Percentiles rank a stretch among this genome's conserved stretches.
phyloP scores from a whole-genome alignment of 495 filamentous ascomycete genomes.

The Penicillium steckii region DNA sequence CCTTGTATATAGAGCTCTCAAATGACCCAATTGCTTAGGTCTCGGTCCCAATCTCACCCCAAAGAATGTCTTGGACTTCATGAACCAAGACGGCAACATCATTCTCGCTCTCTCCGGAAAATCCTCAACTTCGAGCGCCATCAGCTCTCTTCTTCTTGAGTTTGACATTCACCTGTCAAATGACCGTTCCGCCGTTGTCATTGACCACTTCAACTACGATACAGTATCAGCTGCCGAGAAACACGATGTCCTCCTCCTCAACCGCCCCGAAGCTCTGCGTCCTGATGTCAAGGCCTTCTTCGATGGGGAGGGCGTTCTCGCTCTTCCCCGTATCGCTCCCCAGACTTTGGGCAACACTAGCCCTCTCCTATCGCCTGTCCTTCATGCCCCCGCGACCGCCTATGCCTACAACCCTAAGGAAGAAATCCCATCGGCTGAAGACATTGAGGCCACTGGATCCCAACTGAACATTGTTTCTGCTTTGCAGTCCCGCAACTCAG shows the following conservation, averaged over 20 bases:
- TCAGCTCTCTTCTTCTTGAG: constrained; percentile 85
- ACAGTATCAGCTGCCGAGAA: constrained; percentile 68
- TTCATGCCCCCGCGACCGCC: constrained; percentile 76
- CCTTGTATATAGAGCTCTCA: not conserved
- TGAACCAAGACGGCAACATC: constrained; percentile 89
- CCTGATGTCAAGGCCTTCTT: constrained; percentile 79
- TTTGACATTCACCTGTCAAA: constrained; percentile 86
- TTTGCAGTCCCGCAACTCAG: constrained; percentile 89
- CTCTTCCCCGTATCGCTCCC: constrained; percentile 75
- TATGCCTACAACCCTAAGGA: constrained; percentile 97
- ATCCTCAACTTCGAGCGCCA: constrained; percentile 66
- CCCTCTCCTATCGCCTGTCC: constrained; percentile 73
- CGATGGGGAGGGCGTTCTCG: constrained; percentile 65
- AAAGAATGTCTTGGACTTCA: constrained; percentile 82
- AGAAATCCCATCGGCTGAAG: constrained; percentile 68
- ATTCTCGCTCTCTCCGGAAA: constrained; percentile 81
- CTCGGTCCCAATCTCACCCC: constrained; percentile 86
- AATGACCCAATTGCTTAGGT: constrained; percentile 51
- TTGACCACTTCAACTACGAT: constrained; percentile 97
- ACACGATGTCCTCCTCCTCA: constrained; percentile 85
- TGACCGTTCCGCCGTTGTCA: constrained; percentile 76
- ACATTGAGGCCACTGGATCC: constrained; percentile 76
- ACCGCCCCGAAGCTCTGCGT: constrained; percentile 58
- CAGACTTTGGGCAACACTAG: constrained; percentile 75
- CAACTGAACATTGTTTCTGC: constrained; percentile 81